A percentile compares a stretch with the other conserved stretches of the same genome.
These are phyloP conservation scores for Lathyrus aphaca DNA, from an alignment of 306 rosid genomes.

Conservation along the genomic window DNA sequence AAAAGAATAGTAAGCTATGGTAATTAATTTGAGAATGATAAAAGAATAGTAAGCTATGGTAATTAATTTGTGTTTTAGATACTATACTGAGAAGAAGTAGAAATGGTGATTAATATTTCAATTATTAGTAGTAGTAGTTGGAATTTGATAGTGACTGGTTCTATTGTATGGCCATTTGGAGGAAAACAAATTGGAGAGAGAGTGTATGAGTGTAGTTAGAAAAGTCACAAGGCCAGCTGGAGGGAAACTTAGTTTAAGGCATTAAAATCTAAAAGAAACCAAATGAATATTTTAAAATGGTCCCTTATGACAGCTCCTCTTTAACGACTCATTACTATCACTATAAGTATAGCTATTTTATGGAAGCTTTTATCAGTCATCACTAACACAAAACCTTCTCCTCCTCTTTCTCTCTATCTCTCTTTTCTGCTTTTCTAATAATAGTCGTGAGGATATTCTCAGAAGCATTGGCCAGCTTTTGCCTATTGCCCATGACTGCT, in stretches of 20 bases:
- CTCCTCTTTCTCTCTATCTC: neutral
- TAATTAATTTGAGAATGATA: conserved; percentile 26
- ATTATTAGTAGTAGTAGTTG: conserved; percentile 46
- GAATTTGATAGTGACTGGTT: conserved; percentile 29
- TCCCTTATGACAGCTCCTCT: conserved; percentile 67
- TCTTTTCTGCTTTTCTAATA: conserved; percentile 5
- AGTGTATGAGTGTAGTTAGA: neutral
- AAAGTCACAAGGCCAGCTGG: conserved; percentile 59
- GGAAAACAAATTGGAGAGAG: conserved; percentile 36
- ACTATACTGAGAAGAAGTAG: neutral
- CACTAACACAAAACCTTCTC: conserved; percentile 27
- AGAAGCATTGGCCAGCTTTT: conserved; percentile 47
- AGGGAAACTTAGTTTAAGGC: conserved; percentile 35
- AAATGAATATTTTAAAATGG: conserved; percentile 50
- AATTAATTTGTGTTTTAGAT: too few relatives aligned
- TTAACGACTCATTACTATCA: conserved; percentile 54
- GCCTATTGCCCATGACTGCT: conserved; percentile 51
- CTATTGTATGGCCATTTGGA: conserved; percentile 33
- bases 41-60: too few relatives aligned
- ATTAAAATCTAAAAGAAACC: conserved; percentile 21
- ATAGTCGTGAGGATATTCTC: conserved; percentile 33
- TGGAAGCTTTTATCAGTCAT: conserved; percentile 46
- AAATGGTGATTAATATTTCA: conserved; percentile 36
- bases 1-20: conserved; percentile 26
- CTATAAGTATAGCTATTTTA: conserved; percentile 52